phyloP scores from a whole-genome alignment of 2,329 filamentous ascomycete genomes.

The Fusarium subtropicale region DNA sequence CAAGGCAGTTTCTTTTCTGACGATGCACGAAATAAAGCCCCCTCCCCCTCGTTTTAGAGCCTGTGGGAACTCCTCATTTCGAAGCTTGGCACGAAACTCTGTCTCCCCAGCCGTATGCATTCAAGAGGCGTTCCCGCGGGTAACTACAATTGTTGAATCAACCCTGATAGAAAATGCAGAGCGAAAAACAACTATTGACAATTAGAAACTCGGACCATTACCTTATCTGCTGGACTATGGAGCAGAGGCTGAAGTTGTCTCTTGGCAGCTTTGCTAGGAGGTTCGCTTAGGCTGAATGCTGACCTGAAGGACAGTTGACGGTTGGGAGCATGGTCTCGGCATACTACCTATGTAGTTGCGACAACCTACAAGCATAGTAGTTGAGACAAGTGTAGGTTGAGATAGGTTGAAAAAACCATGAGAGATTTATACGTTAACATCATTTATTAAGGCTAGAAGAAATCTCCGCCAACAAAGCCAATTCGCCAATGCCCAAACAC shows the following conservation, averaged over 20 bases:
- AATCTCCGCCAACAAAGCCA: conserved; percentile 20
- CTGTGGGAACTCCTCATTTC: conserved; percentile 5
- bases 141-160: background rate
- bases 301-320: background rate
- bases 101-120: conserved; percentile 13
- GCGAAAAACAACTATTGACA: conserved; percentile 13
- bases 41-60: conserved; percentile 27
- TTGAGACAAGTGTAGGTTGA: background rate
- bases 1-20: background rate
- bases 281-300: background rate
- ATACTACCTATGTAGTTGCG: too few relatives aligned
- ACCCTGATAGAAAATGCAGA: background rate
- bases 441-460: conserved; percentile 24
- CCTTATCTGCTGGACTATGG: conserved; percentile 3
- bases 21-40: conserved; percentile 20
- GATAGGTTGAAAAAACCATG: background rate
- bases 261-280: background rate
- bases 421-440: conserved; percentile 11
- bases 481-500: conserved; percentile 36
- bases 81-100: conserved; percentile 32
- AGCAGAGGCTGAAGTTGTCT: background rate
- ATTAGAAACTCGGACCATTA: conserved; percentile 24
- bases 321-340: background rate
- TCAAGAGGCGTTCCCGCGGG: conserved; percentile 15
- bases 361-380: too few relatives aligned